Evolutionary conservation across 345 rosid species (phyloP), one percentile per base, ranked within the genome.

Genomic region (Physaria fendleri): DNA sequence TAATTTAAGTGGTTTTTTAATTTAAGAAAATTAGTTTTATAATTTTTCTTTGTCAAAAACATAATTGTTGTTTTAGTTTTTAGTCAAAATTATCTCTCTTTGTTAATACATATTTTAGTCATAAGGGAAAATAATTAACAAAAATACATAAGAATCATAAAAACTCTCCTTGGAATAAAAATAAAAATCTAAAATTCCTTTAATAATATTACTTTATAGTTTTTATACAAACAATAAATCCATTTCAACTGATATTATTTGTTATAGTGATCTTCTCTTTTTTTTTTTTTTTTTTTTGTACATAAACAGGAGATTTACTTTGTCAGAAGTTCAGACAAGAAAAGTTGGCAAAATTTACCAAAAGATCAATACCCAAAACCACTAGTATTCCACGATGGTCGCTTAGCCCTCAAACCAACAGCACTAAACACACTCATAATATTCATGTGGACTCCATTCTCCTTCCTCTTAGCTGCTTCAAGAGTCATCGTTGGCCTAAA

Each of bases 341-440:
- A 63, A 52, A 74, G 44, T 55, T 80, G 87, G 90, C 78, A 64
- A 45, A 56, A n/a, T 2, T 72, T 87, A 28, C 79, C 85, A 13
- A 56, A 71, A 46, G 50, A 76, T 4, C 66, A 49, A 25, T 80
- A 82, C 72, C 77, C 84, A n/a, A 82, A 76, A 30, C 84, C 90
- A 33, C 64, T 87, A 12, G 70, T 90, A 12, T 90, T 87, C 76
- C 97, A 85, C 23, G 97, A 90, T 30, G 95, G 94, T 14, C 74
- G 95, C 38, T 62, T 90, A 43, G 88, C 85, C 27, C 57, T 80
- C 3, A 77, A 39, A 20, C 97, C 95, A 39, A 74, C 81, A 14
- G 79, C 78, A 7, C 12, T 59, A 11, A 59, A 81, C 51, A 50
- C 87, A 15, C 59, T 90, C 5, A 53, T 72, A 30, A 25, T 85